Conservation (phyloP, 108 stramenopile genomes). For the Aurantiochytrium sp. region DNA sequence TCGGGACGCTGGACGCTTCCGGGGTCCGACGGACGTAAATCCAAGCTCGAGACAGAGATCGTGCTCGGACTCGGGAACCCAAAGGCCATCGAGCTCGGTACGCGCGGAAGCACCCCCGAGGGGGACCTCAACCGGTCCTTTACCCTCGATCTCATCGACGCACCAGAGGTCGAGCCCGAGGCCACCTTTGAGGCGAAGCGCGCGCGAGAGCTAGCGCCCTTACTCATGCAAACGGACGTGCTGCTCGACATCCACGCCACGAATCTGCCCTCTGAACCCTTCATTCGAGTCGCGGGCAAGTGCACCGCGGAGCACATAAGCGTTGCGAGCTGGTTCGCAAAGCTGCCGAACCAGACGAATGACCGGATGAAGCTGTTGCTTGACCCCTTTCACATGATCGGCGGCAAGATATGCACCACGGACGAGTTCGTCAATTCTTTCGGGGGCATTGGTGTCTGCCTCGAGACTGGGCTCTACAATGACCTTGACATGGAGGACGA, state of each 20-base stretch:
- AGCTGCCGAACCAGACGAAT: background rate
- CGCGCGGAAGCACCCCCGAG: background rate
- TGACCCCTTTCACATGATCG: background rate
- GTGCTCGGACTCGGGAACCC: background rate
- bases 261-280: background rate
- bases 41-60: background rate
- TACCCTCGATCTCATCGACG: background rate
- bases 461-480: background rate
- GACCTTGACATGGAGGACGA: background rate
- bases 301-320: background rate
- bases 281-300: background rate
- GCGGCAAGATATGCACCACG: background rate
- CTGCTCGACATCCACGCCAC: background rate
- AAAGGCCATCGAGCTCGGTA: background rate
- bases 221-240: background rate
- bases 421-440: background rate
- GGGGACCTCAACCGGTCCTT: conserved; percentile 8
- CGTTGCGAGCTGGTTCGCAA: background rate
- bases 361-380: background rate
- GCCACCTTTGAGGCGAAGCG: background rate
- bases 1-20: background rate
- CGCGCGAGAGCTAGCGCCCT: background rate
- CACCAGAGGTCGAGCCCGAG: background rate
- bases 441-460: background rate
- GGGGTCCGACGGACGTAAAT: no score